These are phyloP conservation scores for Houttuynia cordata DNA, from an alignment of 164 flowering plant species.

Conservation along the genomic window DNA sequence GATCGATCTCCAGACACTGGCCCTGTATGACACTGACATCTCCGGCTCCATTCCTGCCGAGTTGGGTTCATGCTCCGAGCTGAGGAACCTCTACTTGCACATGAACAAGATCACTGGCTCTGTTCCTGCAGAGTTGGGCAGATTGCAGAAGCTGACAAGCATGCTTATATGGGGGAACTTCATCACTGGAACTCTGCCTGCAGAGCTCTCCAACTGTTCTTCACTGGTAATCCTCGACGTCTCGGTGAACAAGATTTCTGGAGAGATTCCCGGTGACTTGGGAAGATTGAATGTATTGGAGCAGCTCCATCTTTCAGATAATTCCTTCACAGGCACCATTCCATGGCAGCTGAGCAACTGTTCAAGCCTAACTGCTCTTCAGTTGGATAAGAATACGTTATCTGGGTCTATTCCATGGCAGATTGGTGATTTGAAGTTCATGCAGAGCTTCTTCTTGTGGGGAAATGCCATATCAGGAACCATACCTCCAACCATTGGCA, in stretches of 20 bases:
- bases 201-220: slow-evolving; percentile 69
- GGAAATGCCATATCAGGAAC: slow-evolving; percentile 78
- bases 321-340: slow-evolving; percentile 53
- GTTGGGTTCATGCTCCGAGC: slow-evolving; percentile 62
- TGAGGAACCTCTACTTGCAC: slow-evolving; percentile 72
- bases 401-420: slow-evolving; percentile 77
- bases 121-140: slow-evolving; percentile 65
- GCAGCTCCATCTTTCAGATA: slow-evolving; percentile 85
- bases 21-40: slow-evolving; percentile 70
- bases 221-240: slow-evolving; percentile 71
- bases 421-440: slow-evolving; percentile 53
- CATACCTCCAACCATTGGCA: slow-evolving; percentile 71
- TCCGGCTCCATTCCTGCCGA: slow-evolving; percentile 73
- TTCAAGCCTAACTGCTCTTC: slow-evolving; percentile 64
- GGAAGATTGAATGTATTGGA: slow-evolving; percentile 62
- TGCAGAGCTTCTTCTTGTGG: slow-evolving; percentile 91
- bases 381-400: slow-evolving; percentile 79
- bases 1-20: slow-evolving; percentile 66
- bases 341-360: slow-evolving; percentile 78
- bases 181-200: slow-evolving; percentile 56
- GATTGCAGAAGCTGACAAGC: slow-evolving; percentile 74
- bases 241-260: slow-evolving; percentile 67
- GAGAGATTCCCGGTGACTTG: slow-evolving; percentile 70
- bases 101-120: slow-evolving; percentile 81
- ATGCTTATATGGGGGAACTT: slow-evolving; percentile 83